These are phyloP conservation scores for Grosmannia huntii DNA, from an alignment of 2,329 filamentous ascomycete genomes.

Conservation along the genomic window DNA sequence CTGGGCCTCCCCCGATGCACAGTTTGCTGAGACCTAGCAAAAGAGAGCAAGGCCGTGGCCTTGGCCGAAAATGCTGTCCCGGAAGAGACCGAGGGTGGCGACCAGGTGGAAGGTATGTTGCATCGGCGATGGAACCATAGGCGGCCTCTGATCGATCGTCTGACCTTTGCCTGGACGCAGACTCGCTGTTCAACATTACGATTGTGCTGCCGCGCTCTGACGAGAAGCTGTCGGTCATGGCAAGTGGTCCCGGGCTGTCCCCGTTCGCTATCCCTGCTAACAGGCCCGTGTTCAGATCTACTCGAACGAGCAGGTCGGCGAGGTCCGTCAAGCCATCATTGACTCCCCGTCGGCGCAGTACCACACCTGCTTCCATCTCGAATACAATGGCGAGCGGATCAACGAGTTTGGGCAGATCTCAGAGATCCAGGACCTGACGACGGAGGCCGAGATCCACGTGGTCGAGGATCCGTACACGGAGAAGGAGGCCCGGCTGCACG, in stretches of 20 bases:
- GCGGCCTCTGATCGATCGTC: background rate
- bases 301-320: slow-evolving; percentile 89
- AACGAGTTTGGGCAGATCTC: slow-evolving; percentile 92
- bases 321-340: slow-evolving; percentile 92
- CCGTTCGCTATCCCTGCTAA: background rate
- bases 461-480: slow-evolving; percentile 96
- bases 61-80: slow-evolving; percentile 8
- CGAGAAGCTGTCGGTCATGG: slow-evolving; percentile 73
- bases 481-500: slow-evolving; percentile 92
- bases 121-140: background rate
- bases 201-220: slow-evolving; percentile 73
- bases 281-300: slow-evolving; percentile 48
- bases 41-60: slow-evolving; percentile 1
- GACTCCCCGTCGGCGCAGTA: slow-evolving; percentile 87
- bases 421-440: slow-evolving; percentile 67
- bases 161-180: slow-evolving; percentile 13
- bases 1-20: background rate
- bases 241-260: slow-evolving; percentile 28
- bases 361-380: slow-evolving; percentile 97
- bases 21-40: slow-evolving; percentile 1
- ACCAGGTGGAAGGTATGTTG: slow-evolving; percentile 21
- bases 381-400: slow-evolving; percentile 76
- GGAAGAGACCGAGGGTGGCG: slow-evolving; percentile 14
- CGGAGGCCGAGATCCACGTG: slow-evolving; percentile 66
- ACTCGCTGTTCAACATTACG: slow-evolving; percentile 49